phyloP scores from a whole-genome alignment of 495 filamentous ascomycete species.

The Thermothielavioides terrestris region DNA sequence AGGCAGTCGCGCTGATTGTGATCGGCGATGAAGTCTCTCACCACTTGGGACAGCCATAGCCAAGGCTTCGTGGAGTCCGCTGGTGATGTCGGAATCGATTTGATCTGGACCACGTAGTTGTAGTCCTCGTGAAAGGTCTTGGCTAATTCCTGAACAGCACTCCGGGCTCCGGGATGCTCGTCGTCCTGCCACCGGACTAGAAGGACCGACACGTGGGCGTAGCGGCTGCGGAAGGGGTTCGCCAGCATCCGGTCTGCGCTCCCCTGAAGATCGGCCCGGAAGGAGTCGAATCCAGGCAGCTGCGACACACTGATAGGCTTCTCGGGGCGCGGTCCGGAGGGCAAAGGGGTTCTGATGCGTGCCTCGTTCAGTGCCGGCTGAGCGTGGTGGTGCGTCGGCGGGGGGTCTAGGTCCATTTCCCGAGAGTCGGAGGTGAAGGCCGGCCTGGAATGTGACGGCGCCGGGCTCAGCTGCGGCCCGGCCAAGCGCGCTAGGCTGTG shows the following conservation, averaged over 20 bases:
- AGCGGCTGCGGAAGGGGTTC: slow-evolving; percentile 35
- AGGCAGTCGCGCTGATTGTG: slow-evolving; percentile 38
- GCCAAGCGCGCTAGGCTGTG: slow-evolving; percentile 31
- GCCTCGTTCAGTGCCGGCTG: slow-evolving; percentile 31
- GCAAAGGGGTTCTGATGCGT: slow-evolving; percentile 41
- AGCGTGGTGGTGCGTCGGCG: slow-evolving; percentile 23
- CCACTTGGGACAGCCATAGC: slow-evolving; percentile 34
- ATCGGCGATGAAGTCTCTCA: slow-evolving; percentile 37
- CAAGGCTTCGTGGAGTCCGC: slow-evolving; percentile 35
- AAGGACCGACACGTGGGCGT: slow-evolving; percentile 35
- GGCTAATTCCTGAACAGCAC: slow-evolving; percentile 32
- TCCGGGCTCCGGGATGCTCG: slow-evolving; percentile 25
- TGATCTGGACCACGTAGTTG: slow-evolving; percentile 33
- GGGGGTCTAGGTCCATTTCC: slow-evolving; percentile 30
- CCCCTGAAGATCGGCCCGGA: slow-evolving; percentile 34
- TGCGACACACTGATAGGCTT: slow-evolving; percentile 27
- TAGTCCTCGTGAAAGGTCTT: slow-evolving; percentile 36
- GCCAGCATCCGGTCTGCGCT: slow-evolving; percentile 32
- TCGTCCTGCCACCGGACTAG: slow-evolving; percentile 42
- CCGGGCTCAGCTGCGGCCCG: slow-evolving; percentile 35
- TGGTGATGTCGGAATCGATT: slow-evolving; percentile 33
- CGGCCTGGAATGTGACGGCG: slow-evolving; percentile 25
- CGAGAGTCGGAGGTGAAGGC: slow-evolving; percentile 34
- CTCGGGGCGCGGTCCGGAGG: slow-evolving; percentile 37
- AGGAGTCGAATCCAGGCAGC: slow-evolving; percentile 30